Conservation (phyloP, 2,329 filamentous ascomycete species). For the Calonectria hawksworthii region DNA sequence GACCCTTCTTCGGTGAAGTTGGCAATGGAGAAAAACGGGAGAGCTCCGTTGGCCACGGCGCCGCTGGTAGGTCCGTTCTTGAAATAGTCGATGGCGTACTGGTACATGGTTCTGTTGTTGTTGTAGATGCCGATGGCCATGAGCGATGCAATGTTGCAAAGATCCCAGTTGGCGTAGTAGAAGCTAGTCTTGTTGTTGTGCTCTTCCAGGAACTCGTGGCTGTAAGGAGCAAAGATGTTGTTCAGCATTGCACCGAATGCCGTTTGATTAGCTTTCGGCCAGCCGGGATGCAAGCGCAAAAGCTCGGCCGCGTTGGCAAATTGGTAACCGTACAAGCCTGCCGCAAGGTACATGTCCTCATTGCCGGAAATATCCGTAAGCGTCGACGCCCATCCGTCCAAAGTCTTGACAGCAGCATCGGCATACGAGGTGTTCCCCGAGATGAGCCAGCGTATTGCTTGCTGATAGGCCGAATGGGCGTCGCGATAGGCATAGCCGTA, state of each 20-base stretch:
- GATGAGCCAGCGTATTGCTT: slow-evolving; percentile 55
- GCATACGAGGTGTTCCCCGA: slow-evolving; percentile 53
- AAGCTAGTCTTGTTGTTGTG: slow-evolving; percentile 24
- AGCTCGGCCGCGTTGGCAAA: slow-evolving; percentile 61
- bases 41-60: slow-evolving; percentile 45
- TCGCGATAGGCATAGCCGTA: slow-evolving; percentile 18
- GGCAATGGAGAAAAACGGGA: slow-evolving; percentile 46
- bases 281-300: slow-evolving; percentile 51
- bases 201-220: slow-evolving; percentile 6
- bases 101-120: slow-evolving; percentile 57
- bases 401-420: slow-evolving; percentile 52
- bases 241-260: slow-evolving; percentile 17
- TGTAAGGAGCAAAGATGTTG: slow-evolving; percentile 4
- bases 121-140: slow-evolving; percentile 58
- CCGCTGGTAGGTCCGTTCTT: slow-evolving; percentile 56
- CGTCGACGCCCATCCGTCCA: slow-evolving; percentile 55
- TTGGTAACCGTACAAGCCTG: slow-evolving; percentile 60
- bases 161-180: slow-evolving; percentile 40
- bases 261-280: slow-evolving; percentile 36
- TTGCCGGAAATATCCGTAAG: slow-evolving; percentile 51
- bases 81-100: slow-evolving; percentile 57
- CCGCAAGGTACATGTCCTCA: slow-evolving; percentile 54
- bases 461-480: slow-evolving; percentile 14
- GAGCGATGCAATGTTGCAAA: slow-evolving; percentile 58
- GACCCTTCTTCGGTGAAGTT: slow-evolving; percentile 46